A percentile compares a stretch with the other conserved stretches of the same genome.
These are phyloP conservation scores for Acacia melanoxylon DNA, from an alignment of 306 rosid species.

Conservation along the genomic window DNA sequence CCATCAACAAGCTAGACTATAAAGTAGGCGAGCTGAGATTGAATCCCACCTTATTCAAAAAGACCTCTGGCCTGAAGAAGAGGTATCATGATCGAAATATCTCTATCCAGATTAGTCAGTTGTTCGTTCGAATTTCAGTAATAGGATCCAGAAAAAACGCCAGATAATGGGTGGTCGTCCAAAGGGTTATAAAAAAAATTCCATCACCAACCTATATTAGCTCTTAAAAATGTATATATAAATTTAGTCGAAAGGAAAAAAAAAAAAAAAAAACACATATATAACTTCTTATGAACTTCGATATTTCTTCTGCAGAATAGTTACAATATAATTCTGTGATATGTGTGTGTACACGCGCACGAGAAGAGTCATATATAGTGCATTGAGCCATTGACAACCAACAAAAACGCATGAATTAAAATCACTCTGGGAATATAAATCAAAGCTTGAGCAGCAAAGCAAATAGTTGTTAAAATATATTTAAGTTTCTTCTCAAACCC, in stretches of 20 bases:
- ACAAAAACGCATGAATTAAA: constrained; percentile 4
- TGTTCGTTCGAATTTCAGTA: too few relatives aligned
- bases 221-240: too few relatives aligned
- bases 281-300: not conserved
- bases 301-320: not conserved
- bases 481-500: constrained; percentile 41
- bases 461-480: not conserved
- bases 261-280: too few relatives aligned
- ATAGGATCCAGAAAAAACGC: too few relatives aligned
- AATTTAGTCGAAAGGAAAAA: too few relatives aligned
- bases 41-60: too few relatives aligned
- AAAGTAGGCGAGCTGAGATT: too few relatives aligned
- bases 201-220: not conserved
- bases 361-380: not conserved
- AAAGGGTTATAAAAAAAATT: too few relatives aligned
- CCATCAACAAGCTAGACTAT: not conserved
- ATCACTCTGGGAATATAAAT: not conserved
- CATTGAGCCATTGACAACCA: not conserved
- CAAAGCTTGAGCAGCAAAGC: not conserved
- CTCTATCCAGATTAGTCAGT: too few relatives aligned
- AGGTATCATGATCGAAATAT: too few relatives aligned
- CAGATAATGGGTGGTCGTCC: too few relatives aligned
- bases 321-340: not conserved
- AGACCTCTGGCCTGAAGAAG: fast-evolving
- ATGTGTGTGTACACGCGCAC: too few relatives aligned